Conservation (phyloP, 371 early-diverging fungal genomes). For the Haplosporangium sp. region DNA sequence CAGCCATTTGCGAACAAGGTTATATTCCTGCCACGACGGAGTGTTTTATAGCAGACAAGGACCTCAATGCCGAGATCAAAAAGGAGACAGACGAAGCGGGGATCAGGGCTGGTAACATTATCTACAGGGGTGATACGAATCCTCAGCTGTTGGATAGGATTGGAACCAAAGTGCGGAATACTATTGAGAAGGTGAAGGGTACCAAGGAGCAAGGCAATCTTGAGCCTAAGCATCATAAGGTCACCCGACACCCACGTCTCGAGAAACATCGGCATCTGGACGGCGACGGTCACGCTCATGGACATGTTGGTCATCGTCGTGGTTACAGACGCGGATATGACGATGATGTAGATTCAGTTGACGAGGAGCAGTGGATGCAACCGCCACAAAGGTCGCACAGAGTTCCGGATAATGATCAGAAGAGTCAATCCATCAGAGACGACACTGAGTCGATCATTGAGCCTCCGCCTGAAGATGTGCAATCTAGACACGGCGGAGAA, state of each 20-base stretch:
- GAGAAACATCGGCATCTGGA: not conserved
- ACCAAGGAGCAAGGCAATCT: constrained; percentile 23
- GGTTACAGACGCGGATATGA: constrained; percentile 1
- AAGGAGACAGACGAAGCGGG: constrained; percentile 19
- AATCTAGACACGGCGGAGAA: not conserved
- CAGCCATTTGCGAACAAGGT: constrained; percentile 26
- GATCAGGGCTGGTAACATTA: constrained; percentile 1
- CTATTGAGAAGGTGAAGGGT: constrained; percentile 29
- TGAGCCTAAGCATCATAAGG: constrained; percentile 24
- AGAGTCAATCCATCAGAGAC: not conserved
- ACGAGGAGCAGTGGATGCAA: not conserved
- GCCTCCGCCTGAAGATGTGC: constrained; percentile 3
- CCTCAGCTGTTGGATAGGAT: constrained; percentile 13
- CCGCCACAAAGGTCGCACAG: not conserved
- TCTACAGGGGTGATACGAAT: not conserved
- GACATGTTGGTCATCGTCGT: not conserved
- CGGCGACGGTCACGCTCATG: not conserved
- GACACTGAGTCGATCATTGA: constrained; percentile 30
- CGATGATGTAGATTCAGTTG: constrained; percentile 3
- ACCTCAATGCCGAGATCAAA: constrained; percentile 13
- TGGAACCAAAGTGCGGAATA: constrained; percentile 16
- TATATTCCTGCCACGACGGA: constrained; percentile 39
- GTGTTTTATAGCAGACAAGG: constrained; percentile 11
- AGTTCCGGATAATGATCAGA: not conserved
- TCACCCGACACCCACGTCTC: constrained; percentile 5